Conservation (phyloP, 2,329 filamentous ascomycete genomes). For the Rhinocladiella similis region DNA sequence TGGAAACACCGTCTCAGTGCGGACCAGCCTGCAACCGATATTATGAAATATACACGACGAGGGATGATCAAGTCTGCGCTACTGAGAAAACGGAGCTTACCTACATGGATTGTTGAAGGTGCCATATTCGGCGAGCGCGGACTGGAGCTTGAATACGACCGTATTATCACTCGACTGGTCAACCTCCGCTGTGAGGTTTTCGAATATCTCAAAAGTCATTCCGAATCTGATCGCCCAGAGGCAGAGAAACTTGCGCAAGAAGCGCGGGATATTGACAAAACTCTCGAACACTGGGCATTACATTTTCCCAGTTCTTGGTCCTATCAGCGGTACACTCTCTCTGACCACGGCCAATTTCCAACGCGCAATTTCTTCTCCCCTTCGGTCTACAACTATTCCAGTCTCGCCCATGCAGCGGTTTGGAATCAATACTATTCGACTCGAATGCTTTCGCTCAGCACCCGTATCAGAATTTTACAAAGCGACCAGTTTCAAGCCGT, state of each 20-base stretch:
- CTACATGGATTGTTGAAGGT: slow-evolving; percentile 35
- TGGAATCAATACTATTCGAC: slow-evolving; percentile 33
- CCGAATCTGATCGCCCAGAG: background rate
- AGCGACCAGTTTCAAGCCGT: slow-evolving; percentile 21
- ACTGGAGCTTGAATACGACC: slow-evolving; percentile 34
- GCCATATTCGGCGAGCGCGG: slow-evolving; percentile 33
- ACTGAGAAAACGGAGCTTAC: slow-evolving; percentile 30
- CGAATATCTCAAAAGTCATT: background rate
- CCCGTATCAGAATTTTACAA: slow-evolving; percentile 28
- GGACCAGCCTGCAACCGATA: slow-evolving; percentile 17
- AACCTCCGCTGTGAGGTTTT: slow-evolving; percentile 22
- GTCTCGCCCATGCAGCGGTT: slow-evolving; percentile 24
- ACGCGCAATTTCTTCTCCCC: slow-evolving; percentile 28
- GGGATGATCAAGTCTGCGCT: slow-evolving; percentile 32
- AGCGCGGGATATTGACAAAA: slow-evolving; percentile 13
- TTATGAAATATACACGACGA: slow-evolving; percentile 34
- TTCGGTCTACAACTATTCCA: slow-evolving; percentile 30
- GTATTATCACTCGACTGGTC: slow-evolving; percentile 28
- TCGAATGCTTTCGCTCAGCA: slow-evolving; percentile 30
- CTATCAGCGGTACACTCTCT: slow-evolving; percentile 17
- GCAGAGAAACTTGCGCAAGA: slow-evolving; percentile 11
- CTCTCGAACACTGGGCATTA: slow-evolving; percentile 15
- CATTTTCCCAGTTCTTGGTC: slow-evolving; percentile 12
- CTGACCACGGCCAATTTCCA: slow-evolving; percentile 3
- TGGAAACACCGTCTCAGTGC: slow-evolving; percentile 29